Conservation (phyloP, 208 protist species). For the Blechomonas ayalai region DNA sequence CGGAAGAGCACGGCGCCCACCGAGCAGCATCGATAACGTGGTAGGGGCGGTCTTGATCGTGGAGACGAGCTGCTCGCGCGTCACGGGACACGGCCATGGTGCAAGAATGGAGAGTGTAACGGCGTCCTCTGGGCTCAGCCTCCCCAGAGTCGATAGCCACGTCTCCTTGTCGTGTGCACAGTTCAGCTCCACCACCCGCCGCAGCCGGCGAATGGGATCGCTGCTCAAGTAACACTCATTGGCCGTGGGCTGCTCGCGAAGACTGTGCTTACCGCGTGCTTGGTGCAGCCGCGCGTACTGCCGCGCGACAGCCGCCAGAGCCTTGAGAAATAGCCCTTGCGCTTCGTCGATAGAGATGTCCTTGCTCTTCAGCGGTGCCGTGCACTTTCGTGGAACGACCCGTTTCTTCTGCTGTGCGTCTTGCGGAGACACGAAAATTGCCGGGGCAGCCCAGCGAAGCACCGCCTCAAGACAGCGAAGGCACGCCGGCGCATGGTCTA, state of each 20-base stretch:
- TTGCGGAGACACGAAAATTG: slow-evolving; percentile 18
- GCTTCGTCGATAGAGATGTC: slow-evolving; percentile 25
- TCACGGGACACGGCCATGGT: slow-evolving; percentile 15
- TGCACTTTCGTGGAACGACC: slow-evolving; percentile 8
- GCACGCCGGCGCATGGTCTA: slow-evolving; percentile 15
- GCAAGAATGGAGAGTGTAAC: slow-evolving; percentile 24
- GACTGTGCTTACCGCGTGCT: slow-evolving; percentile 34
- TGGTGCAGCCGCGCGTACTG: slow-evolving; percentile 41
- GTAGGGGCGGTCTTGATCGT: slow-evolving; percentile 46
- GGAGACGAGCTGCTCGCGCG: slow-evolving; percentile 41
- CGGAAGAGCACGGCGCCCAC: slow-evolving; percentile 18
- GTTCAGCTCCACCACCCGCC: slow-evolving; percentile 16
- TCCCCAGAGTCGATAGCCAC: slow-evolving; percentile 9
- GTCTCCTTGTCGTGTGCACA: neutral
- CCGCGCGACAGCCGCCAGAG: slow-evolving; percentile 36
- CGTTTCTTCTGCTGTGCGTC: slow-evolving; percentile 10
- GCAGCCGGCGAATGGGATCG: slow-evolving; percentile 34
- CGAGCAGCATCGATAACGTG: slow-evolving; percentile 29
- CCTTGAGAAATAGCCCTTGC: slow-evolving; percentile 30
- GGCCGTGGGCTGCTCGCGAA: slow-evolving; percentile 1
- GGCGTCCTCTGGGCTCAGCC: slow-evolving; percentile 25
- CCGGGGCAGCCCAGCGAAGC: slow-evolving; percentile 34
- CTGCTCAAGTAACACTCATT: slow-evolving; percentile 40
- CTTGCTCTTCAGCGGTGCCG: slow-evolving; percentile 25
- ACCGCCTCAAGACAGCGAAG: slow-evolving; percentile 60